phyloP scores from a whole-genome alignment of 306 rosid species.

The Dryas alaskensis region DNA sequence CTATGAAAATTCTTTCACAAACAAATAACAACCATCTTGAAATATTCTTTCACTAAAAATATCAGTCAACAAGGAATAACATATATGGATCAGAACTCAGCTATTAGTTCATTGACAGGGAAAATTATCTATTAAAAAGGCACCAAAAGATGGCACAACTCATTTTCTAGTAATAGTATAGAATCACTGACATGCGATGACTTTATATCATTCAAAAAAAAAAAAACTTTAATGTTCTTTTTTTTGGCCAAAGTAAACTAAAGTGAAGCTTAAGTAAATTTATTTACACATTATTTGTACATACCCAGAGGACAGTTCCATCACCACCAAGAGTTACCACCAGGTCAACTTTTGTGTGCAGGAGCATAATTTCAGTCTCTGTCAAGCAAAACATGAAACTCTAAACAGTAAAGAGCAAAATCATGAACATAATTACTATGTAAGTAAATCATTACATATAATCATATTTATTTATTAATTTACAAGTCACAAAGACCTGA shows the following conservation, averaged over 20 bases:
- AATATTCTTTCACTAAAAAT: background rate
- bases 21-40: background rate
- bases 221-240: background rate
- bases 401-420: conserved; percentile 21
- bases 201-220: background rate
- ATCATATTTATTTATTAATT: background rate
- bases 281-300: conserved; percentile 25
- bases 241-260: background rate
- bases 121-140: background rate
- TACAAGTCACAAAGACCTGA: background rate
- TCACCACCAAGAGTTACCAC: conserved; percentile 96
- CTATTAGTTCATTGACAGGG: background rate
- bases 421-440: conserved; percentile 3
- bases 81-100: conserved; percentile 3
- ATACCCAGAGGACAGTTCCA: conserved; percentile 96
- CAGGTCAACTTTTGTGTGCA: conserved; percentile 87
- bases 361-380: conserved; percentile 59
- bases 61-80: background rate
- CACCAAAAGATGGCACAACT: background rate
- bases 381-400: conserved; percentile 27
- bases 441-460: background rate
- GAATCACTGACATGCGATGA: background rate
- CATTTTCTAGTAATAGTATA: background rate
- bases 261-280: conserved; percentile 14
- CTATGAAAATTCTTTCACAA: background rate